These are phyloP conservation scores for Kwoniella heveanensis DNA, from an alignment of 768 basidiomycete genomes.

Conservation along the genomic window DNA sequence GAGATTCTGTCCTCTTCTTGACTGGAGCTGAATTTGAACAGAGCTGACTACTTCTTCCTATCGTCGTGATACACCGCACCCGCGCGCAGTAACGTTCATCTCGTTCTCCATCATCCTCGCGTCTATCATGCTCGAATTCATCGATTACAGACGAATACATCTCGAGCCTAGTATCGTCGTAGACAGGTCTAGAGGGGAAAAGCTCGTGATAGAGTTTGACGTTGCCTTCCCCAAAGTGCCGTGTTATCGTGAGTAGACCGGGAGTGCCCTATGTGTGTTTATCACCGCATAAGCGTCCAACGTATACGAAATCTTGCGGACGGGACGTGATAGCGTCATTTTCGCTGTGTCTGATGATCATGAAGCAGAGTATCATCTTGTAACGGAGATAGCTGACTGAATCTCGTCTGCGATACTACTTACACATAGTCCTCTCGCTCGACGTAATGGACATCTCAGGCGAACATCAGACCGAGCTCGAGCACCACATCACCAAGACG, in stretches of 20 bases:
- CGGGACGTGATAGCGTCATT: too few relatives aligned
- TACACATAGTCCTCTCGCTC: slow-evolving; percentile 75
- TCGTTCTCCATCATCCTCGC: slow-evolving; percentile 89
- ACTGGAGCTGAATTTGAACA: too few relatives aligned
- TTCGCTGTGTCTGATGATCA: too few relatives aligned
- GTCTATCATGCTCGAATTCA: slow-evolving; percentile 88
- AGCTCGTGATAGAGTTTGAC: slow-evolving; percentile 85
- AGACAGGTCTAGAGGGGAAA: slow-evolving; percentile 92
- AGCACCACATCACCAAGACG: slow-evolving; percentile 84
- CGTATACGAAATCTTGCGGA: too few relatives aligned
- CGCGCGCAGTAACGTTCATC: slow-evolving; percentile 84
- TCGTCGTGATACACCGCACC: neutral
- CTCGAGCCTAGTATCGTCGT: slow-evolving; percentile 88
- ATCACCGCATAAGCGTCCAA: neutral
- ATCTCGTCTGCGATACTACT: too few relatives aligned
- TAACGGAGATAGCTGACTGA: too few relatives aligned
- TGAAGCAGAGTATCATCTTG: too few relatives aligned
- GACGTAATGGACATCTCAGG: slow-evolving; percentile 99
- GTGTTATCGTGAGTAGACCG: slow-evolving; percentile 87
- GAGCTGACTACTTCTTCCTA: neutral
- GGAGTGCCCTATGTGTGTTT: too few relatives aligned
- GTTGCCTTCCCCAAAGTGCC: slow-evolving; percentile 95
- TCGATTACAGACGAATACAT: slow-evolving; percentile 86
- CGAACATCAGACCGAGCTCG: slow-evolving; percentile 82
- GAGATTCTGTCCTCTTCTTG: slow-evolving; percentile 51